Conservation (phyloP, 106 monocot species). For the Phalaenopsis equestris region DNA sequence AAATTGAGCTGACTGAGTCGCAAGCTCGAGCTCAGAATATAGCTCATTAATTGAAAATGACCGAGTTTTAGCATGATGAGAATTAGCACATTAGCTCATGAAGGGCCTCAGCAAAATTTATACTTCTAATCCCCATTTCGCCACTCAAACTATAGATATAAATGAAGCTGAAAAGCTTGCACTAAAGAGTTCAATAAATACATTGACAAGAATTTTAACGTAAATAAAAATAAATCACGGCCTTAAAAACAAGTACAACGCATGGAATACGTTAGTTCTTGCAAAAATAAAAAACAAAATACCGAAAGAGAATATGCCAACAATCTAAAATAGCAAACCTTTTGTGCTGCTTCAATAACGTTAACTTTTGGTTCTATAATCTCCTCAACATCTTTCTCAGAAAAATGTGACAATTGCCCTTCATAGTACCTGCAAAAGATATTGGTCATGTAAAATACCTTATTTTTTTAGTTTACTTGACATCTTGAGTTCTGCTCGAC, state of each 20-base stretch:
- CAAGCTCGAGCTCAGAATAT: no score
- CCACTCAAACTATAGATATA: background rate
- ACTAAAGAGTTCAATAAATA: background rate
- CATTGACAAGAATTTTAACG: background rate
- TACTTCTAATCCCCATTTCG: no score
- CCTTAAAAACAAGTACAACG: background rate
- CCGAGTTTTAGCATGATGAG: no score
- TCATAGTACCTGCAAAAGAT: constrained; percentile 71
- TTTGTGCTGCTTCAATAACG: constrained; percentile 75
- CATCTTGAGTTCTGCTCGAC: background rate
- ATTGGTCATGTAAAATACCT: background rate
- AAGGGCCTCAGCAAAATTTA: no score
- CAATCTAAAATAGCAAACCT: constrained; percentile 38
- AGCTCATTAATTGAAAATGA: no score
- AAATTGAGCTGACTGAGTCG: no score
- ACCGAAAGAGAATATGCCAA: background rate
- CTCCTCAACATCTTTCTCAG: constrained; percentile 46
- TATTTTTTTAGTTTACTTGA: background rate
- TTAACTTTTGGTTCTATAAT: constrained; percentile 38
- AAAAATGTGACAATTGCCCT: constrained; percentile 60
- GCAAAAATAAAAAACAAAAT: background rate
- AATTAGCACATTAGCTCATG: no score
- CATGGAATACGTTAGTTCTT: background rate
- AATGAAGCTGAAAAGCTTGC: background rate
- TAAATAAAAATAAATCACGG: background rate